Percentiles rank a stretch among this genome's conserved stretches.
Conservation (phyloP, 2,329 filamentous ascomycete genomes). For the Blastomyces gilchristii region DNA sequence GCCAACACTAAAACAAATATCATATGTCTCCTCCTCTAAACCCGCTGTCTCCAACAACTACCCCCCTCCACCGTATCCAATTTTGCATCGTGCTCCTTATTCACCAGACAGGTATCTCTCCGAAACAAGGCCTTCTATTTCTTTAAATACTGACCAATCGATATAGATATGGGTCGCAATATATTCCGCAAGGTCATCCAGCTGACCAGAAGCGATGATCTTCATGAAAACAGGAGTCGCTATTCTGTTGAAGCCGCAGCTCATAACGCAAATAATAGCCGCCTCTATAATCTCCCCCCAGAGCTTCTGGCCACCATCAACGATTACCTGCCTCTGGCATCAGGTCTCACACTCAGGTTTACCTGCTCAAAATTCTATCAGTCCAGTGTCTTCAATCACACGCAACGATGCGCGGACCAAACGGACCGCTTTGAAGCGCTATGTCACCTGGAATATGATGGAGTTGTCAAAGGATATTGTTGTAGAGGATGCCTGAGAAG, state of each 20-base stretch:
- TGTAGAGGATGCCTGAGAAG: conserved; percentile 7
- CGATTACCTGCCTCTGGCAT: conserved; percentile 2
- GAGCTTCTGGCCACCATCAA: conserved; percentile 6
- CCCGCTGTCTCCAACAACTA: not conserved
- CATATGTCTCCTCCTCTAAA: not conserved
- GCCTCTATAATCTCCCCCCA: not conserved
- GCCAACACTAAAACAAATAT: not conserved
- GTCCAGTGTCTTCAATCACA: conserved; percentile 5
- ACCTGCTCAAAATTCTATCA: conserved; percentile 5
- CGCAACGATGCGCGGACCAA: not conserved
- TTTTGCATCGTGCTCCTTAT: not conserved
- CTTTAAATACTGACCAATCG: not conserved
- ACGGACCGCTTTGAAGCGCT: conserved; percentile 3
- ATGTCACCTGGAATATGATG: conserved; percentile 1
- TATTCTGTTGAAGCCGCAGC: conserved; percentile 3
- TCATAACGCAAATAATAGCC: not conserved
- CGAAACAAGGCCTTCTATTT: not conserved
- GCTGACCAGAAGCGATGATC: conserved; percentile 1
- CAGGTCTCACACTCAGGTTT: conserved; percentile 1
- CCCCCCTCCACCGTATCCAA: not conserved
- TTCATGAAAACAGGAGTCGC: not conserved
- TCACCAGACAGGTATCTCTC: not conserved
- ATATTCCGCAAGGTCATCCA: conserved; percentile 1
- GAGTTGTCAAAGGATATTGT: conserved; percentile 1
- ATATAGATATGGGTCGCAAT: conserved; percentile 7